Base-by-base conservation (phyloP, 2,329 filamentous ascomycete genomes). In the Hypomyces perniciosus region DNA sequence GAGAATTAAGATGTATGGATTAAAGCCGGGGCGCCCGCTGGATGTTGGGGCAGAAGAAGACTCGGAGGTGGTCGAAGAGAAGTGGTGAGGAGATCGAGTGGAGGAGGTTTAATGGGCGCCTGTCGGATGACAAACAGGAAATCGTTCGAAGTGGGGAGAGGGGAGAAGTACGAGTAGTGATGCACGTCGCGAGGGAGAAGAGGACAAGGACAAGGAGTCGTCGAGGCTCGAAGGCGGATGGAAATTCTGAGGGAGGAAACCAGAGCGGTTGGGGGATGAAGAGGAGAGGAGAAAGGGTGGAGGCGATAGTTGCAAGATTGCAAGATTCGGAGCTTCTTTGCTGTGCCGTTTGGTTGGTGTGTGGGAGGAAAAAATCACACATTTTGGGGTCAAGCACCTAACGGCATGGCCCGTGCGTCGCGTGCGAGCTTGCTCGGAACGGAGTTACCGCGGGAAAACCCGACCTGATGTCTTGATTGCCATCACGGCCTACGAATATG, bases 41-140 rank as follows among this genome's bases (percentile, higher is more conserved):
- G 47, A 44, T 48, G 45, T 44, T 46, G 49, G 53, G 53, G 50
- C 47, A 55, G 12, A 12, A 46, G 46, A 50, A 49, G 46, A 51
- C 27, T 55, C 46, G 50, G 48, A 47, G 57, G 54, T 52, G 40
- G 35, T 35, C 31, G 38, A 56, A 52, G 41, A 44, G 46, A 40
- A n/a, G 31, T 38, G 38, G 27, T 41, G 44, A 53, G 49, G 46
- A 44, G 34, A 39, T 43, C 45, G 50, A 39, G 50, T 44, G 50
- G 50, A 52, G 39, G 50, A 52, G 39, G 35, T 42, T 20, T 20
- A 20, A 45, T 50, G 42, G 56, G 51, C 54, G 53, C 52, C 51
- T 54, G 48, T 48, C 38, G 39, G 45, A 55, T 56, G 56, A 54
- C 49, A 46, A 53, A 54, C 48, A 51, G 40, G 20, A 20, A 34